Evolutionary conservation across 2,329 filamentous ascomycete species (phyloP), one percentile per base, ranked within the genome.

Genomic region (Cladorrhinum sp.): DNA sequence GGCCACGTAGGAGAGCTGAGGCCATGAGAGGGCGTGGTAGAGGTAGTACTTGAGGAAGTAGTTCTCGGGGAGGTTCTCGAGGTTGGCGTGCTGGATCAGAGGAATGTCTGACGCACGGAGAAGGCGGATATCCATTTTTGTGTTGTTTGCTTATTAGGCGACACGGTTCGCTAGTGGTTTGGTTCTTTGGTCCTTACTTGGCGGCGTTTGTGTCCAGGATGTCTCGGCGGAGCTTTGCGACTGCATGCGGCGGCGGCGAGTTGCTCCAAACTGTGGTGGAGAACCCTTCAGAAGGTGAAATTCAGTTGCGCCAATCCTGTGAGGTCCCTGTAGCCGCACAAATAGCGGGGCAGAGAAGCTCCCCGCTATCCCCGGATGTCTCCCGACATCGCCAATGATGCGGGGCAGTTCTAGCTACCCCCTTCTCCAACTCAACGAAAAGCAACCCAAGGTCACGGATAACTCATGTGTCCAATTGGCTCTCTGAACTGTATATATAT

Each of bases 11-110:
- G 89, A 94, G 67, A 99, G 86, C 79, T 98, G 94, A 51, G 95
- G 95, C 95, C 95, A 99, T 70, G 92, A 96, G 68, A 98, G 87
- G 16, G 94, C 93, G 78, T 99, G 95, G 85, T 99, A 99, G 72
- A 99, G 87, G 81, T 99, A 99, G 84, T 99, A 99, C 84, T 99
- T 99, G 79, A 96, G 91, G 76, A 98, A 98, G 85, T 99, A 99
- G 83, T 99, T 99, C 78, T 99, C 95, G 67, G 95, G 95, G 58
- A 99, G 85, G 81, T 99, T 99, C 75, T 96, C 96, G 74, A 99
- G 93, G 82, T 99, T 98, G 73, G 94, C 94, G 77, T 96, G 92
- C 80, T 99, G 95, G 74, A 99, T 92, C 73, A 95, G 88, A 67
- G 91, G 91, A 67, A 96, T 90, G 78, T 96, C 91, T 65, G 86